These are phyloP conservation scores for Coemansia sp. DNA, from an alignment of 192 early-diverging fungal species.

Conservation along the genomic window DNA sequence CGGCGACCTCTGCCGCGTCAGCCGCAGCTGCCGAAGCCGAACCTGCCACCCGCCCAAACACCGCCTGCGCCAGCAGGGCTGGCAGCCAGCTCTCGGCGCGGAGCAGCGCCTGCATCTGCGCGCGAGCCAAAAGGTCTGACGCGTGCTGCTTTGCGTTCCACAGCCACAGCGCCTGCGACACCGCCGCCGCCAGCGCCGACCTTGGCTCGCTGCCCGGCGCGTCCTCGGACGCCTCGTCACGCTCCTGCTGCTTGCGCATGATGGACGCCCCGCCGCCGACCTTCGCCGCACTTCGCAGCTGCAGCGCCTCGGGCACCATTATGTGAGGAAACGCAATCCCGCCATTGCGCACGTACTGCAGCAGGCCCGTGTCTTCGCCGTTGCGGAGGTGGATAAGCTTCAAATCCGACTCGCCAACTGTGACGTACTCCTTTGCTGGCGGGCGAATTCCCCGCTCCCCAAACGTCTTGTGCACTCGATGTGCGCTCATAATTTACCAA, in stretches of 20 bases:
- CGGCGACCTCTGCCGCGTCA: slow-evolving; percentile 15
- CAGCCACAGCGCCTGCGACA: slow-evolving; percentile 28
- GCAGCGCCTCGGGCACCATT: slow-evolving; percentile 51
- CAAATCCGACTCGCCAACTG: slow-evolving; percentile 52
- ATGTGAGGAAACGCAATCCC: slow-evolving; percentile 57
- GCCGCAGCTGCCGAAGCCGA: slow-evolving; percentile 32
- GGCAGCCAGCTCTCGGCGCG: slow-evolving; percentile 44
- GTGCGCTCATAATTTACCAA: slow-evolving; percentile 20
- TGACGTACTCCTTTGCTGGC: slow-evolving; percentile 37
- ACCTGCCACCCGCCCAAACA: slow-evolving; percentile 32
- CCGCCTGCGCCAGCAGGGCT: slow-evolving; percentile 11
- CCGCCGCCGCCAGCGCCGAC: slow-evolving; percentile 5
- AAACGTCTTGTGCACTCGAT: slow-evolving; percentile 27
- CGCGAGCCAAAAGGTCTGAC: not conserved
- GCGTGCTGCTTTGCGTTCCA: slow-evolving; percentile 50
- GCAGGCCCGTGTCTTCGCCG: slow-evolving; percentile 33
- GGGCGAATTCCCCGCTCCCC: slow-evolving; percentile 46
- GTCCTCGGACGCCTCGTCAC: not conserved
- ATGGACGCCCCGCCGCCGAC: slow-evolving; percentile 2
- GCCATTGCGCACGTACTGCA: slow-evolving; percentile 49
- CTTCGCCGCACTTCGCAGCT: slow-evolving; percentile 19
- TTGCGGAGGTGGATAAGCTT: slow-evolving; percentile 40
- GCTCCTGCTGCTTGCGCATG: slow-evolving; percentile 2
- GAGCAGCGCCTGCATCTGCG: slow-evolving; percentile 17
- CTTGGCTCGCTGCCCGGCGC: not conserved